Conservation (phyloP, 192 early-diverging fungal species). For the Lunasporangiospora selenospora region DNA sequence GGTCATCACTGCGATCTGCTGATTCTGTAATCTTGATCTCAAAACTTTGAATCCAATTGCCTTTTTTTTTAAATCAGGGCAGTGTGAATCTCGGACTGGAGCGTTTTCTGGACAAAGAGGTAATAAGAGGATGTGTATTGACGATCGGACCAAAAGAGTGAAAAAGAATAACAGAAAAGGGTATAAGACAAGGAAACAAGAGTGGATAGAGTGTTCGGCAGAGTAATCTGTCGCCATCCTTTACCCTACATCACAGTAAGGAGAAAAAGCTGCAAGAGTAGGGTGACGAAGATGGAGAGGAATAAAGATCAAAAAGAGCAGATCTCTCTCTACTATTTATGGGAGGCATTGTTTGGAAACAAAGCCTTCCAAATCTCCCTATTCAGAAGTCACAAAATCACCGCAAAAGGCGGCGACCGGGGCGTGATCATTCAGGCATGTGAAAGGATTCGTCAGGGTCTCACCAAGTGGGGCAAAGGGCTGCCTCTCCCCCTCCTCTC, state of each 20-base stretch:
- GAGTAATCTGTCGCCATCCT: conserved; percentile 44
- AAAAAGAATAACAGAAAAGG: conserved; percentile 6
- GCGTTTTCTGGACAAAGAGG: too few relatives aligned
- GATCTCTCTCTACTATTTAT: too few relatives aligned
- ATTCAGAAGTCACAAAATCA: too few relatives aligned
- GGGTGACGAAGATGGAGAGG: conserved; percentile 49
- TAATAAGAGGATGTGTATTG: not conserved
- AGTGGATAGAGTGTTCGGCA: conserved; percentile 47
- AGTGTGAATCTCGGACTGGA: too few relatives aligned
- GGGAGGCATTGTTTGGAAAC: too few relatives aligned
- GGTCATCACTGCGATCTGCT: too few relatives aligned
- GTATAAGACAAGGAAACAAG: not conserved
- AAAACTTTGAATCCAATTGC: not conserved
- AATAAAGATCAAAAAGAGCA: conserved; percentile 18
- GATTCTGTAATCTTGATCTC: not conserved
- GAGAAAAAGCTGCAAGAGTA: conserved; percentile 17
- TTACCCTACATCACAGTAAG: conserved; percentile 28
- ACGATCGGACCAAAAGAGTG: not conserved
- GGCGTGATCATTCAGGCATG: too few relatives aligned
- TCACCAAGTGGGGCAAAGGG: not conserved
- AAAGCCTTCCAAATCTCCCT: too few relatives aligned
- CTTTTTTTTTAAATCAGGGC: too few relatives aligned
- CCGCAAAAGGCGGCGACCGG: too few relatives aligned
- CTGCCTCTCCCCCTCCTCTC: not conserved
- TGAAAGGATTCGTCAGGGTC: not conserved